Evolutionary conservation across 345 rosid species (phyloP).

Genomic region (Pistacia integerrima): DNA sequence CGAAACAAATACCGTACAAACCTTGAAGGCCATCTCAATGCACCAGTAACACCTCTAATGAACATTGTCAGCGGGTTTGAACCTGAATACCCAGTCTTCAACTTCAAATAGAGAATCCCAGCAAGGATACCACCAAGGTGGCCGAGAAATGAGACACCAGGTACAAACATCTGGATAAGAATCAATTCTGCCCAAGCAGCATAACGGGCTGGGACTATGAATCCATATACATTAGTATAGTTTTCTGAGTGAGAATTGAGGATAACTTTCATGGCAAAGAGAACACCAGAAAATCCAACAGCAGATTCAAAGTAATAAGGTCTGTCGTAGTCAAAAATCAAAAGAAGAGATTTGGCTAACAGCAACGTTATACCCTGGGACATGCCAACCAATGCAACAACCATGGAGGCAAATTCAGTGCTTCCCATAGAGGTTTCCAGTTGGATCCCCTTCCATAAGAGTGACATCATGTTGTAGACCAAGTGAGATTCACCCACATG

Average conservation of each 20-base stretch:
- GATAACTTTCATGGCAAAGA: conserved; percentile 94
- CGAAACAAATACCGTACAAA: conserved; percentile 43
- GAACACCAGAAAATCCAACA: conserved; percentile 90
- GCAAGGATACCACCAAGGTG: conserved; percentile 97
- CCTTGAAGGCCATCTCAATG: conserved; percentile 65
- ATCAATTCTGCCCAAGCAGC: conserved; percentile 97
- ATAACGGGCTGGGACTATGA: conserved; percentile 67
- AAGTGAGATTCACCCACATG: conserved; percentile 85
- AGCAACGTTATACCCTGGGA: conserved; percentile 86
- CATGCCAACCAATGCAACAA: conserved; percentile 65
- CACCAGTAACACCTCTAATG: conserved; percentile 41
- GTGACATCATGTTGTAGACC: conserved; percentile 87
- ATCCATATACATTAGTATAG: conserved; percentile 63
- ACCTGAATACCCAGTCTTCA: conserved; percentile 58
- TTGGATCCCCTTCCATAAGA: conserved; percentile 91
- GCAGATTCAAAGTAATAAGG: conserved; percentile 71
- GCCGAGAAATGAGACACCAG: conserved; percentile 86
- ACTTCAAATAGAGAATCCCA: conserved; percentile 71
- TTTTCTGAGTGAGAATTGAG: conserved; percentile 72
- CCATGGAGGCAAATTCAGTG: conserved; percentile 77
- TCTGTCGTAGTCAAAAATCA: conserved; percentile 56
- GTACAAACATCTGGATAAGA: conserved; percentile 88
- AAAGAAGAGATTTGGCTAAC: conserved; percentile 64
- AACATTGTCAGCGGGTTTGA: conserved; percentile 53
- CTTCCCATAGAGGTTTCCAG: conserved; percentile 93